Percentiles rank a stretch among this genome's conserved stretches.
Conservation (phyloP, 2,329 filamentous ascomycete species). For the Acrocalymma vagum region DNA sequence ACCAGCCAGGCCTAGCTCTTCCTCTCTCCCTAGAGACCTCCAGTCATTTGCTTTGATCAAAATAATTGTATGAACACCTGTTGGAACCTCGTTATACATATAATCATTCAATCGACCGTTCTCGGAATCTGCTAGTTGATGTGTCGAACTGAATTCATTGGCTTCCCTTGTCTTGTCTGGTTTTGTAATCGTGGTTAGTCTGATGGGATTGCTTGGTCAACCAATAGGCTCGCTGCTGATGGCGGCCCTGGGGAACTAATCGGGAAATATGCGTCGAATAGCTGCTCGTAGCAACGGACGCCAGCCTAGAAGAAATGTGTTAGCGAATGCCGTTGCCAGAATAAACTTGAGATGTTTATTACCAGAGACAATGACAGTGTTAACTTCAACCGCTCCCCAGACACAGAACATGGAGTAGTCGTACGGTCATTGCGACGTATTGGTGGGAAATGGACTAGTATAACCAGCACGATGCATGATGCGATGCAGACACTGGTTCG, state of each 20-base stretch:
- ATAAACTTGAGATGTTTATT: slow-evolving; percentile 1
- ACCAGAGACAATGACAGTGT: slow-evolving; percentile 11
- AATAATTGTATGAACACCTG: slow-evolving; percentile 6
- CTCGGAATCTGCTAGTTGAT: slow-evolving; percentile 7
- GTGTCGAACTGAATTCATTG: slow-evolving; percentile 7
- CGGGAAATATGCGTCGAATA: slow-evolving; percentile 7
- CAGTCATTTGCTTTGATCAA: slow-evolving; percentile 5
- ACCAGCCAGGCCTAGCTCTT: background rate
- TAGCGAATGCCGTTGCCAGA: background rate
- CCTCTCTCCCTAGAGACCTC: slow-evolving; percentile 2
- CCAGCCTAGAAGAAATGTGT: slow-evolving; percentile 1
- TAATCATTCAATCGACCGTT: slow-evolving; percentile 3
- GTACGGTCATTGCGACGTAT: slow-evolving; percentile 9
- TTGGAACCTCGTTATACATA: slow-evolving; percentile 2
- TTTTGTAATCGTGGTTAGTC: slow-evolving; percentile 4
- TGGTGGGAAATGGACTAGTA: slow-evolving; percentile 1
- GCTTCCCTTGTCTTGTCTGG: slow-evolving; percentile 6
- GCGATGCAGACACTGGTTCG: slow-evolving; percentile 6
- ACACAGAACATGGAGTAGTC: slow-evolving; percentile 15
- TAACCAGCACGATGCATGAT: slow-evolving; percentile 8
- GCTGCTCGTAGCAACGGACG: slow-evolving; percentile 7
- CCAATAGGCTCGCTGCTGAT: slow-evolving; percentile 5
- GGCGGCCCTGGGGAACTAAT: slow-evolving; percentile 3
- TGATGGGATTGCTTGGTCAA: slow-evolving; percentile 6
- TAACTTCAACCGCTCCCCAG: slow-evolving; percentile 11